Conservation (phyloP, 1,284 basidiomycete species). For the Ustilago cynodontis region DNA sequence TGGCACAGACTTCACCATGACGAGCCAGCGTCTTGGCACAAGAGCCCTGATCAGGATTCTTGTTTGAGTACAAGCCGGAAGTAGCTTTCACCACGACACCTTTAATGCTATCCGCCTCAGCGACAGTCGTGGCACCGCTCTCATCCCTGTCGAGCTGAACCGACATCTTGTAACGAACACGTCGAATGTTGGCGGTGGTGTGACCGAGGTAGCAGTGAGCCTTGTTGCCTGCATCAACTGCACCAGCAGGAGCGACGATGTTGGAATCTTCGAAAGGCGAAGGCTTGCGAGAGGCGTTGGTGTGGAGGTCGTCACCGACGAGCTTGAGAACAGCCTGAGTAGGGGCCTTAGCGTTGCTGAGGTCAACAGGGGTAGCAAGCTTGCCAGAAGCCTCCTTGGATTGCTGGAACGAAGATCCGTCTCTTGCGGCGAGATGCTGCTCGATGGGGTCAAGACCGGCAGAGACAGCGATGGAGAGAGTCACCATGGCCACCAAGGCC, state of each 20-base stretch:
- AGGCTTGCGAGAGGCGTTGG: not conserved
- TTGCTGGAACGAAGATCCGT: not conserved
- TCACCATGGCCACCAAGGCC: slow-evolving; percentile 34
- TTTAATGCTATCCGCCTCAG: not conserved
- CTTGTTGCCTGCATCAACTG: slow-evolving; percentile 8
- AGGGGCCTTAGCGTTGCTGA: not conserved
- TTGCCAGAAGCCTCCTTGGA: slow-evolving; percentile 28
- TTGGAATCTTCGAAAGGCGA: not conserved
- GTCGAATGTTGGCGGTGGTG: slow-evolving; percentile 20
- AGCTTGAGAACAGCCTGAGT: slow-evolving; percentile 23
- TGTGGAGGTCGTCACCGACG: slow-evolving; percentile 34
- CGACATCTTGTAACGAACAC: slow-evolving; percentile 39
- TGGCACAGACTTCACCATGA: slow-evolving; percentile 36
- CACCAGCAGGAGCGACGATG: slow-evolving; percentile 8
- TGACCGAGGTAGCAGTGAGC: slow-evolving; percentile 35
- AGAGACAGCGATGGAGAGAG: slow-evolving; percentile 27
- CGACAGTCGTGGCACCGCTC: slow-evolving; percentile 19
- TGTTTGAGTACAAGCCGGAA: slow-evolving; percentile 30
- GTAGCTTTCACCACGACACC: slow-evolving; percentile 38
- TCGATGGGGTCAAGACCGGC: slow-evolving; percentile 28
- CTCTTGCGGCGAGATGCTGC: slow-evolving; percentile 24
- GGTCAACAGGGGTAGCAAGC: slow-evolving; percentile 26
- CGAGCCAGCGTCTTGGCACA: slow-evolving; percentile 43
- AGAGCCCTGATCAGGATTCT: slow-evolving; percentile 29
- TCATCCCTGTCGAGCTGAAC: slow-evolving; percentile 32